Conservation (phyloP, 331 rosid genomes). For the Saraca asoca region DNA sequence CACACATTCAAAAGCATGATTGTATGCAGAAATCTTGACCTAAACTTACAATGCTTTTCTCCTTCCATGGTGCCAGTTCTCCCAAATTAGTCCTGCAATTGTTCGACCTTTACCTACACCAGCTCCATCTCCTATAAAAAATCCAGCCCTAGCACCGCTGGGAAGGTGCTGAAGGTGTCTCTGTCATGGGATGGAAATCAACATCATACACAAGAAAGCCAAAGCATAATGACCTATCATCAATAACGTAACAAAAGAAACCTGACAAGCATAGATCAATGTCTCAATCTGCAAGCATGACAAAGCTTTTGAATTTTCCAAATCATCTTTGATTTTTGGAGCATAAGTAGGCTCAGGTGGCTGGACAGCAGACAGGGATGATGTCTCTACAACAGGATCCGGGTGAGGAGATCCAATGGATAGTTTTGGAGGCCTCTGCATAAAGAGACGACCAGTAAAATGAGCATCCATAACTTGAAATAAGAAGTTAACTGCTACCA, state of each 20-base stretch:
- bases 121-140: slow-evolving; percentile 96
- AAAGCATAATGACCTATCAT: slow-evolving; percentile 24
- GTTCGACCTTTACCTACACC: slow-evolving; percentile 99
- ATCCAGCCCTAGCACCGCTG: slow-evolving; percentile 76
- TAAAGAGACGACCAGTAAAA: slow-evolving; percentile 36
- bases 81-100: slow-evolving; percentile 94
- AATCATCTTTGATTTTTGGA: slow-evolving; percentile 63
- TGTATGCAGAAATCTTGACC: slow-evolving; percentile 34
- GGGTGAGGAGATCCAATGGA: slow-evolving; percentile 93
- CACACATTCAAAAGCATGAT: background rate
- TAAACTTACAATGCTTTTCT: slow-evolving; percentile 81
- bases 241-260: slow-evolving; percentile 48
- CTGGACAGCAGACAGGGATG: slow-evolving; percentile 95
- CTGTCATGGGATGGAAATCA: slow-evolving; percentile 55
- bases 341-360: slow-evolving; percentile 96
- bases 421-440: slow-evolving; percentile 94
- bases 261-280: slow-evolving; percentile 96
- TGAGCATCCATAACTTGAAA: slow-evolving; percentile 34
- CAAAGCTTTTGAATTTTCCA: slow-evolving; percentile 68
- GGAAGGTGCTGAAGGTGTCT: slow-evolving; percentile 91
- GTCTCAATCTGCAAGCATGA: slow-evolving; percentile 99
- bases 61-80: slow-evolving; percentile 89
- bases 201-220: slow-evolving; percentile 40
- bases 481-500: slow-evolving; percentile 29
- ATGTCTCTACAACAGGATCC: slow-evolving; percentile 95